Percentiles rank a stretch among this genome's conserved stretches.
Evolutionary conservation across 2,329 filamentous ascomycete genomes (phyloP).

Genomic region (Plectosphaerella cucumerina): DNA sequence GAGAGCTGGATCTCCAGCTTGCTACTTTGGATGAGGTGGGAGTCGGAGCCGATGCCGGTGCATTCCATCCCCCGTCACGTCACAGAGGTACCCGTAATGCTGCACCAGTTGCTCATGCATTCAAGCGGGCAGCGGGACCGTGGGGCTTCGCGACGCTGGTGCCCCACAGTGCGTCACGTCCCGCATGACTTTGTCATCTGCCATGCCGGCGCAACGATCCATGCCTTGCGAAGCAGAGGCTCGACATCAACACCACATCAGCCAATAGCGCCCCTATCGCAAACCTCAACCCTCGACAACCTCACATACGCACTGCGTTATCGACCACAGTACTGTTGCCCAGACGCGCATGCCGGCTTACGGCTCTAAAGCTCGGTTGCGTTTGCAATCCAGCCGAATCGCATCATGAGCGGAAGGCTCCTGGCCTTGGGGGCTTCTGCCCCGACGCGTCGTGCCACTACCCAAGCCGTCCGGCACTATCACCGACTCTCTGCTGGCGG

Average conservation of each 20-base stretch:
- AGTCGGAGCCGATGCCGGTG: no score
- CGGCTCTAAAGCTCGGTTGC: neutral
- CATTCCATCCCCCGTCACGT: no score
- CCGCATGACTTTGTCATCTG: neutral
- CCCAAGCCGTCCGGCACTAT: constrained; percentile 56
- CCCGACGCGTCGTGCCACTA: constrained; percentile 56
- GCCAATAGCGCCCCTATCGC: neutral
- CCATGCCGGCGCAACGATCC: neutral
- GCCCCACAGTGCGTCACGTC: no score
- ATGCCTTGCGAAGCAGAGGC: no score
- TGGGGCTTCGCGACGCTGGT: no score
- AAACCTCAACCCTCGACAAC: neutral
- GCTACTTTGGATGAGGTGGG: neutral
- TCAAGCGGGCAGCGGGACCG: no score
- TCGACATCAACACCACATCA: neutral
- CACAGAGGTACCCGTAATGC: no score
- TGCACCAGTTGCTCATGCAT: no score
- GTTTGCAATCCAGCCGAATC: constrained; percentile 5
- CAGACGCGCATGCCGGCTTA: neutral
- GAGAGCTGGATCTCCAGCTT: neutral
- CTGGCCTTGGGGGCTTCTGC: constrained; percentile 69
- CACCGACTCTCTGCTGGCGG: constrained; percentile 66
- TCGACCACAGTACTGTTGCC: neutral
- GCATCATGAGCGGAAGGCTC: constrained; percentile 67
- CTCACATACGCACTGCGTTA: neutral